Evolutionary conservation across 495 filamentous ascomycete genomes (phyloP).

Genomic region (Penicillium bialowiezense): DNA sequence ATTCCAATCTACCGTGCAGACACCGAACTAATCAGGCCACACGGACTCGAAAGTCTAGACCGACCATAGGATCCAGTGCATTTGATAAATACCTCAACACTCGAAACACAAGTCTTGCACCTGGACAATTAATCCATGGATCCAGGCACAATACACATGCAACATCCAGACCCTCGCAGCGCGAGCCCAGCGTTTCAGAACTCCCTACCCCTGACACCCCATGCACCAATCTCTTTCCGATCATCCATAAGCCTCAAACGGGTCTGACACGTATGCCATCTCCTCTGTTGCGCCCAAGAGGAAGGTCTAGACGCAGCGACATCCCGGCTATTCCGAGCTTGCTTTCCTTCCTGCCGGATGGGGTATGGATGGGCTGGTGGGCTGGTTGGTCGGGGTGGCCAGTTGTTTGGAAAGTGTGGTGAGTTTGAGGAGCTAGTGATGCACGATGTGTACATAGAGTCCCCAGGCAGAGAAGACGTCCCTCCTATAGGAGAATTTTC

Average conservation of each 20-base stretch:
- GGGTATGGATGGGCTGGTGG: neutral
- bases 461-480: neutral
- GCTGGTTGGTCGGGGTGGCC: neutral
- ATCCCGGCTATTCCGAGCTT: neutral
- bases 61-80: no score
- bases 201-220: neutral
- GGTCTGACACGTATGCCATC: neutral
- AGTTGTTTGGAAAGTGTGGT: neutral
- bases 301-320: neutral
- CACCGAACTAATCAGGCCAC: no score
- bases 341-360: neutral
- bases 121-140: no score
- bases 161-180: neutral
- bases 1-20: no score
- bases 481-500: neutral
- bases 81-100: no score
- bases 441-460: no score
- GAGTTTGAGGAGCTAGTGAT: no score
- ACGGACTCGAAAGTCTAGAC: no score
- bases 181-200: constrained; percentile 5
- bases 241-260: neutral
- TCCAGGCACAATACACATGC: neutral
- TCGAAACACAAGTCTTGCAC: no score
- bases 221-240: neutral
- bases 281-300: neutral